Conservation (phyloP, 2,329 filamentous ascomycete genomes). For the Penicillium capsulatum region DNA sequence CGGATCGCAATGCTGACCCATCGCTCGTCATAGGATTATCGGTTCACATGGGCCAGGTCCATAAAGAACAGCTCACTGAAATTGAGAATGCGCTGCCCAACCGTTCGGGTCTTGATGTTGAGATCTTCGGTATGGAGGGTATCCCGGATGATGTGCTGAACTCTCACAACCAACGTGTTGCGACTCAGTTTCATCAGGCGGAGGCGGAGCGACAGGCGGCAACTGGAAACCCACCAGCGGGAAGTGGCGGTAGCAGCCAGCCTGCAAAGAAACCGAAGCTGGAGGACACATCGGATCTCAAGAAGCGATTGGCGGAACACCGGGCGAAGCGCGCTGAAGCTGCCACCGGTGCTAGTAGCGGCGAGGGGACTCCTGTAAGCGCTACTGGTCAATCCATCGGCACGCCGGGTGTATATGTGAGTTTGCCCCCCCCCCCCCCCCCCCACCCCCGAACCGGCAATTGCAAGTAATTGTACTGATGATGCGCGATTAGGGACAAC, state of each 20-base stretch:
- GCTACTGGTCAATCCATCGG: conserved; percentile 47
- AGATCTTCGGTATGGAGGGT: conserved; percentile 98
- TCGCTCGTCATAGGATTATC: conserved; percentile 64
- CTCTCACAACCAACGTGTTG: conserved; percentile 80
- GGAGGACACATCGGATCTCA: conserved; percentile 72
- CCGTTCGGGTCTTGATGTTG: conserved; percentile 77
- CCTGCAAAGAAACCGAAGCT: conserved; percentile 63
- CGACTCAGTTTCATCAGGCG: conserved; percentile 77
- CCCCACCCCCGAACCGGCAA: not conserved
- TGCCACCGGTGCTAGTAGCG: conserved; percentile 53
- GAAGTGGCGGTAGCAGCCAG: conserved; percentile 46
- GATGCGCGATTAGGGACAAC: conserved; percentile 31
- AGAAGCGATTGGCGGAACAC: conserved; percentile 73
- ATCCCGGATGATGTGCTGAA: conserved; percentile 81
- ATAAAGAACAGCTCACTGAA: conserved; percentile 82
- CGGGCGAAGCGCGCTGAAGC: conserved; percentile 63
- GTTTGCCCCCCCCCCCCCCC: too few species aligned
- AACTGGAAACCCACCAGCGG: conserved; percentile 78
- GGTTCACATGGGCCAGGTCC: conserved; percentile 97
- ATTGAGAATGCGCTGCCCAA: conserved; percentile 92
- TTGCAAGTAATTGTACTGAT: conserved; percentile 1
- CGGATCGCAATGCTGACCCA: conserved; percentile 3
- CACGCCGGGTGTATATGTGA: conserved; percentile 56
- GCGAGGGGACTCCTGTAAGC: conserved; percentile 54
- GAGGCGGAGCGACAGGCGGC: conserved; percentile 76